Percentiles rank a stretch among this genome's conserved stretches.
Evolutionary conservation across 306 rosid genomes (phyloP).

Genomic region (apple (Malus domestica)): ASM211411v1 NC_041799.1:5853501-5854000

Average conservation of each 20-base stretch:
- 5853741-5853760: not conserved
- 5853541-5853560: no score
- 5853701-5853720: not conserved
- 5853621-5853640: not conserved
- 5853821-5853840: not conserved
- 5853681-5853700: not conserved
- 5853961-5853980: not conserved
- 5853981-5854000: not conserved
- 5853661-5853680: not conserved
- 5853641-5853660: not conserved
- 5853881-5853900: no score
- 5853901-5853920: not conserved
- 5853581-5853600: no score
- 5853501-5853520: no score
- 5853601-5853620: not conserved
- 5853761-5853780: not conserved
- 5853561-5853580: no score
- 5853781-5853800: not conserved
- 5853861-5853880: not conserved
- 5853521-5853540: no score
- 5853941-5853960: not conserved
- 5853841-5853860: not conserved
- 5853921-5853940: no score
- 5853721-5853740: not conserved
- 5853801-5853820: not conserved